Conservation (phyloP, 306 rosid species). For the Cicer judaicum region DNA sequence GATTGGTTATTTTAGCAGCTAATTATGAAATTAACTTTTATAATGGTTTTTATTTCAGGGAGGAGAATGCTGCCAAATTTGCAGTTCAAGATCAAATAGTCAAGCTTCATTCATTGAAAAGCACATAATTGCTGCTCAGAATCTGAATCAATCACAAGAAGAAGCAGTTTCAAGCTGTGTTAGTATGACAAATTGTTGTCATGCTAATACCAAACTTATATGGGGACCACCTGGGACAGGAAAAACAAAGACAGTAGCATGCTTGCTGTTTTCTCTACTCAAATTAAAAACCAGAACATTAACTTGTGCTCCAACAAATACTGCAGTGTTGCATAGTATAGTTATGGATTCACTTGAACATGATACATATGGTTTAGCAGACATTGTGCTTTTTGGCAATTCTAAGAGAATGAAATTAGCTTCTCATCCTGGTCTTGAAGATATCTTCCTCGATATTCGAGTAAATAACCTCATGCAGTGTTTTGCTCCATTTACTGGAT, state of each 20-base stretch:
- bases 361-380: slow-evolving; percentile 43
- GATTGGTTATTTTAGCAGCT: not conserved
- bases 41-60: not conserved
- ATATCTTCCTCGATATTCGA: slow-evolving; percentile 48
- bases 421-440: not conserved
- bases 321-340: slow-evolving; percentile 10
- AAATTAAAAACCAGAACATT: slow-evolving; percentile 3
- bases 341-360: slow-evolving; percentile 2
- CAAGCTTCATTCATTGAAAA: not conserved
- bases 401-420: slow-evolving; percentile 40
- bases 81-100: not conserved
- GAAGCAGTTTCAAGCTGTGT: slow-evolving; percentile 55
- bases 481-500: slow-evolving; percentile 28
- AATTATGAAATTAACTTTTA: not conserved
- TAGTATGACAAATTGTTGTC: slow-evolving; percentile 36
- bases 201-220: slow-evolving; percentile 45
- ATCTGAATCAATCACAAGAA: slow-evolving; percentile 55
- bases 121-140: not conserved
- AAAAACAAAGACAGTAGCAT: slow-evolving; percentile 59
- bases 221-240: slow-evolving; percentile 79
- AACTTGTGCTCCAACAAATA: not conserved
- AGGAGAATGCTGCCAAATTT: not conserved
- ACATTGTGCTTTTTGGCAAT: slow-evolving; percentile 49
- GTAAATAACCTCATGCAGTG: slow-evolving; percentile 10
- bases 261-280: not conserved